Conservation (phyloP, 768 basidiomycete genomes). For the Auriscalpium vulgare region DNA sequence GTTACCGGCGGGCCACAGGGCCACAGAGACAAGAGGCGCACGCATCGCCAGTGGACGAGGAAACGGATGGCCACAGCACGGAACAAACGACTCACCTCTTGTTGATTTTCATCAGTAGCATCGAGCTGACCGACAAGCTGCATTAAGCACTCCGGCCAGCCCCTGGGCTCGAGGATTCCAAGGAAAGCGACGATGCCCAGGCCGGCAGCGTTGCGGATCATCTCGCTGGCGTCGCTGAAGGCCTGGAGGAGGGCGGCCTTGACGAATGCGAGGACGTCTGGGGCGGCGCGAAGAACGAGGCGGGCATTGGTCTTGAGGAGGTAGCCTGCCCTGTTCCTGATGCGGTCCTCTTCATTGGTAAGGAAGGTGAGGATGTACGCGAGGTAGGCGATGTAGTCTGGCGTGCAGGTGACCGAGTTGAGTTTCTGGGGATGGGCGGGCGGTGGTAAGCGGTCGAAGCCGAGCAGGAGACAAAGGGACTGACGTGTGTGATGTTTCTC, state of each 20-base stretch:
- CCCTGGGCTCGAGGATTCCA: constrained; percentile 78
- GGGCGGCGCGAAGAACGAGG: constrained; percentile 59
- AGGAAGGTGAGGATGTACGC: constrained; percentile 83
- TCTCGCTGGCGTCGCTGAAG: constrained; percentile 71
- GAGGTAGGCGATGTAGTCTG: constrained; percentile 94
- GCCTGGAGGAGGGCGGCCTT: constrained; percentile 72
- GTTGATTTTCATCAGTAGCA: constrained; percentile 61
- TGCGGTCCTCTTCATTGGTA: constrained; percentile 82
- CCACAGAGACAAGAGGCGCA: too few relatives aligned
- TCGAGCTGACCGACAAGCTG: constrained; percentile 78
- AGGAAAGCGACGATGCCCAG: constrained; percentile 90
- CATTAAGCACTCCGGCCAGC: constrained; percentile 93
- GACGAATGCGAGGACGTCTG: constrained; percentile 63
- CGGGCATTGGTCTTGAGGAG: constrained; percentile 93
- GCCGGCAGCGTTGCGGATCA: constrained; percentile 91
- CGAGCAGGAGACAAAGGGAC: constrained; percentile 16
- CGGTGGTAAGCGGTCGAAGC: constrained; percentile 14
- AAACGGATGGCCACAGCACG: too few relatives aligned
- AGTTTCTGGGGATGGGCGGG: constrained; percentile 54
- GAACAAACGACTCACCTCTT: constrained; percentile 61
- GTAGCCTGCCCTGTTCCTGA: constrained; percentile 93
- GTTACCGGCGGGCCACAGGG: too few relatives aligned
- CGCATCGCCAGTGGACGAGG: too few relatives aligned
- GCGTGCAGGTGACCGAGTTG: constrained; percentile 76
- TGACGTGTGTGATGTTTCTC: constrained; percentile 74